Conservation (phyloP, 164 flowering plant species). For the Liriodendron chinense region DNA sequence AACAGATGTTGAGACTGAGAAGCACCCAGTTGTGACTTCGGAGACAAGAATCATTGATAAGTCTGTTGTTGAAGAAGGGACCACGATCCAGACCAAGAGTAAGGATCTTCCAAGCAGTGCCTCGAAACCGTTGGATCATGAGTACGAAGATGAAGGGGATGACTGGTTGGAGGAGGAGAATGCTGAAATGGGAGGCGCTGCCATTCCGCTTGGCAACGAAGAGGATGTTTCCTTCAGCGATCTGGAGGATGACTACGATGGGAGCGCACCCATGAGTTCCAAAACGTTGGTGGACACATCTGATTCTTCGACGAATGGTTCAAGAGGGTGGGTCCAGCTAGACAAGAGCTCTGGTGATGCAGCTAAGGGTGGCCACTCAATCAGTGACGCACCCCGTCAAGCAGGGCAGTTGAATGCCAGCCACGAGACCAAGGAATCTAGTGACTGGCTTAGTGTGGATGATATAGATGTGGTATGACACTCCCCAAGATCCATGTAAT, state of each 20-base stretch:
- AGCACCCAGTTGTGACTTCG: constrained; percentile 39
- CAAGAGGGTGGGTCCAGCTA: constrained; percentile 74
- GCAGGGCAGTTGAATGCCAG: constrained; percentile 25
- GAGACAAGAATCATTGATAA: constrained; percentile 60
- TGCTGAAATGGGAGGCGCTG: constrained; percentile 39
- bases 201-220: constrained; percentile 44
- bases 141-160: constrained; percentile 65
- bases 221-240: constrained; percentile 97
- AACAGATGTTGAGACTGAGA: constrained; percentile 43
- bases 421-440: constrained; percentile 47
- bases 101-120: constrained; percentile 18
- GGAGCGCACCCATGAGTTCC: constrained; percentile 28
- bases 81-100: constrained; percentile 24
- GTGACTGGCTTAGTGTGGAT: constrained; percentile 79
- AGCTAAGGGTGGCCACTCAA: constrained; percentile 25
- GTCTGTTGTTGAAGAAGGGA: constrained; percentile 55
- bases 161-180: constrained; percentile 79
- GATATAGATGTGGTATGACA: constrained; percentile 47
- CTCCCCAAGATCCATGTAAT: background rate
- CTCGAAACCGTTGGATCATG: constrained; percentile 19
- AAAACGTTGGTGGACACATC: constrained; percentile 44
- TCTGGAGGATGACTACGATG: constrained; percentile 73
- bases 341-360: constrained; percentile 44
- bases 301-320: constrained; percentile 51
- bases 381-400: constrained; percentile 17